phyloP scores from a whole-genome alignment of 2,329 filamentous ascomycete species.

The Nothophoma quercina region DNA sequence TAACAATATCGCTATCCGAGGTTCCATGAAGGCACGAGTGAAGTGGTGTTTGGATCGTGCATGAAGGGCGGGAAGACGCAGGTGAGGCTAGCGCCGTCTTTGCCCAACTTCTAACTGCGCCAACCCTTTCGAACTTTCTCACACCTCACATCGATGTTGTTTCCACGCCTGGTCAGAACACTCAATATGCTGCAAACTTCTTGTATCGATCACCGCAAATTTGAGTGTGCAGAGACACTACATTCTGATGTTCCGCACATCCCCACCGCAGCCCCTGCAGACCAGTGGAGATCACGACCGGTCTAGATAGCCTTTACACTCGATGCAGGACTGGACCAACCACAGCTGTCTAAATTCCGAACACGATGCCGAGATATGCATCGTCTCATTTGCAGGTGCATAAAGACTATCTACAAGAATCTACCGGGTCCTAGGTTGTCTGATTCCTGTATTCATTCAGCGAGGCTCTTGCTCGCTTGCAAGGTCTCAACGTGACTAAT shows the following conservation, averaged over 20 bases:
- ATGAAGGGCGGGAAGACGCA: not conserved
- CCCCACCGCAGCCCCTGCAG: not conserved
- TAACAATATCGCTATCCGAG: constrained; percentile 39
- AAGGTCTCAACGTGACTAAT: too few relatives aligned
- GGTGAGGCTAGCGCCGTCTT: constrained; percentile 6
- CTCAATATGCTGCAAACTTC: too few relatives aligned
- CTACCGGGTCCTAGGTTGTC: not conserved
- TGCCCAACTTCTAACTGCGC: not conserved
- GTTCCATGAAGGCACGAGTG: constrained; percentile 28
- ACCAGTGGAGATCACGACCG: not conserved
- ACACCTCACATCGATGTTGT: not conserved
- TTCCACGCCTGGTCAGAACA: not conserved
- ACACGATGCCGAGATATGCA: not conserved
- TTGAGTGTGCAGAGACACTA: not conserved
- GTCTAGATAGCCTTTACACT: not conserved
- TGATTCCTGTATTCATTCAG: not conserved
- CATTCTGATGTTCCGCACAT: not conserved
- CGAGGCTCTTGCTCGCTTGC: too few relatives aligned
- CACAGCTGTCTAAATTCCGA: not conserved
- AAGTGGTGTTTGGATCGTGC: not conserved
- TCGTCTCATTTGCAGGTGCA: not conserved
- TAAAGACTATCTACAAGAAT: not conserved
- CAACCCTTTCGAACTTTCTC: not conserved
- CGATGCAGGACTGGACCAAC: not conserved
- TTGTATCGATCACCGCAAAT: too few relatives aligned